Base-by-base conservation (phyloP, 1,139 yeast species). In the Zhuliangozyma parablackwelliae region DNA sequence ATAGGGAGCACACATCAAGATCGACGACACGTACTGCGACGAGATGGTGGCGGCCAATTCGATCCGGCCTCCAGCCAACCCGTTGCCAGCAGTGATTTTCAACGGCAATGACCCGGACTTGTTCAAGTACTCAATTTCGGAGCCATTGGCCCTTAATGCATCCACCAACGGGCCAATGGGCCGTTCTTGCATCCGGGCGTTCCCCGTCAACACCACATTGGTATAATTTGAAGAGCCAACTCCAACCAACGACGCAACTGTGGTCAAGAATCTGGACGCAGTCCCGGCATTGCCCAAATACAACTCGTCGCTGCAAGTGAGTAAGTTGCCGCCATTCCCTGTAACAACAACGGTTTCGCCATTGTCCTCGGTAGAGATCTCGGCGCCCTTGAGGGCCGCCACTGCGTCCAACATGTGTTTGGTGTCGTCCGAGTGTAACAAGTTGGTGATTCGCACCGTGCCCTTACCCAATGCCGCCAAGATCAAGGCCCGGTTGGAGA, bases 231-330 rank as follows among this genome's bases (percentile, higher is more conserved):
- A 54, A n/a, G 65, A 58, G 3, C 79, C 57, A 27, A 53, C 39
- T 4, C 60, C 63, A 6, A 87, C 96, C 40, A 92, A 69, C 16
- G 96, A 76, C 10, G 96, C 96, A 28, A 92, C 90, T 2, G 96
- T 79, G 3, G 97, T 87, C 53, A 92, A 73, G 59, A 92, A 94
- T 52, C 99, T 77, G 7, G 97, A 87, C 6, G 98, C 97, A 32
- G 99, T 92, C 49, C 99, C 99, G 1, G 99, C 98, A 57, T 92
- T 92, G 41, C 98, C 98, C 44, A 92, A 74, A 60, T 88, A 92
- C 39, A 94, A 69, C 46, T 80, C 85, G 21, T 72, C 69, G 36
- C 67, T 63, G 29, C 85, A 77, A 3, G 86, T 77, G 32, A 71
- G 51, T 44, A 87, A 63, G 27, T 73, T 61, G 34, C 97, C 97